Conservation (phyloP, 768 basidiomycete species). For the Arthromyces matolae region DNA sequence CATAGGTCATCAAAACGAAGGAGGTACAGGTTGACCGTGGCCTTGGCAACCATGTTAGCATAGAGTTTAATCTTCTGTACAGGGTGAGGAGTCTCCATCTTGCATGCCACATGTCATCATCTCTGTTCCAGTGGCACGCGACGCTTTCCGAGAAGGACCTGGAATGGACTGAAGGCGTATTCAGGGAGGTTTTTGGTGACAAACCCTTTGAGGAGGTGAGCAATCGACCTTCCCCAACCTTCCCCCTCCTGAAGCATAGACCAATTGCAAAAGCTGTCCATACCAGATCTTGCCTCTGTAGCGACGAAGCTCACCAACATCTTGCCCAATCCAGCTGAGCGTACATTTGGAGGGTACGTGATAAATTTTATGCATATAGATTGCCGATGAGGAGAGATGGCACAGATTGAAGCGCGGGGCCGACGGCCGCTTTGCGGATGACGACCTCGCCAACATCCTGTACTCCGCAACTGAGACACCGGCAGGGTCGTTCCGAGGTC, state of each 20-base stretch:
- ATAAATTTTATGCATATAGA: background rate
- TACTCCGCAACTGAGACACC: constrained; percentile 42
- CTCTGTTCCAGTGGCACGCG: constrained; percentile 52
- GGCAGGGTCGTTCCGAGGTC: constrained; percentile 46
- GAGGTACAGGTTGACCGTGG: constrained; percentile 42
- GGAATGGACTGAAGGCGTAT: constrained; percentile 46
- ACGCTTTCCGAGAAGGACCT: constrained; percentile 45
- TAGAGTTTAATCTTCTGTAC: constrained; percentile 63
- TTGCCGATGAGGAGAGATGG: background rate
- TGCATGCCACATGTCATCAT: background rate
- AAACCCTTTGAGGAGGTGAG: constrained; percentile 35
- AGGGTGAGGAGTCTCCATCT: constrained; percentile 23
- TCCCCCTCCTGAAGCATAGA: background rate
- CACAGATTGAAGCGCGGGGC: constrained; percentile 41
- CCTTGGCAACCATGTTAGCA: constrained; percentile 60
- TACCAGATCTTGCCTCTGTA: constrained; percentile 23
- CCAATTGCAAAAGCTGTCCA: constrained; percentile 20
- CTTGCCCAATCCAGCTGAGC: constrained; percentile 26
- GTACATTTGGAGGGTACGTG: constrained; percentile 46
- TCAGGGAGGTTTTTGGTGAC: constrained; percentile 37
- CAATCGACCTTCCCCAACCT: background rate
- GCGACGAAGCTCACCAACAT: constrained; percentile 16
- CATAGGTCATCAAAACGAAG: constrained; percentile 33
- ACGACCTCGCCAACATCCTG: constrained; percentile 45
- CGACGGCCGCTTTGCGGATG: constrained; percentile 49